phyloP scores from a whole-genome alignment of 495 filamentous ascomycete genomes.

The Durotheca rogersii region DNA sequence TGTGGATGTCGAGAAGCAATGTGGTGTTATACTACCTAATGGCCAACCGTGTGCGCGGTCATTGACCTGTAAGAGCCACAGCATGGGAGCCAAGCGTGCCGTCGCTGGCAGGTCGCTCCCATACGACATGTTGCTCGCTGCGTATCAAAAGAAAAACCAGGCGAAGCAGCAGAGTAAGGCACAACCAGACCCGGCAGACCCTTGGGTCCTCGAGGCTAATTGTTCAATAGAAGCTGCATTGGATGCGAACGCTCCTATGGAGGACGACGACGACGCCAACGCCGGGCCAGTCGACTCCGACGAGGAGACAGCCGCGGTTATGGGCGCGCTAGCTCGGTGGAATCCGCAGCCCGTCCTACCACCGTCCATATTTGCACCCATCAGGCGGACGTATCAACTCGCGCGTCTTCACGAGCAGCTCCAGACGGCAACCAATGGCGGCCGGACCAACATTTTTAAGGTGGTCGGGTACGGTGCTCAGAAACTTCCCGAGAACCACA shows the following conservation, averaged over 20 bases:
- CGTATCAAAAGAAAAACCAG: conserved; percentile 99
- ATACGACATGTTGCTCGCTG: conserved; percentile 89
- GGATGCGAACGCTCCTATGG: conserved; percentile 88
- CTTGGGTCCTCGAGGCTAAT: conserved; percentile 28
- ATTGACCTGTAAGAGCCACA: conserved; percentile 94
- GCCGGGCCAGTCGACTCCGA: conserved; percentile 81
- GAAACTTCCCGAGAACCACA: conserved; percentile 48
- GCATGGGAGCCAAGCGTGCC: conserved; percentile 91
- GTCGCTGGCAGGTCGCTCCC: conserved; percentile 89
- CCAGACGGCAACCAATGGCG: conserved; percentile 65
- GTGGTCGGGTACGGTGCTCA: conserved; percentile 49
- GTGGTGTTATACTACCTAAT: conserved; percentile 79
- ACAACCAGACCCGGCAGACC: not conserved
- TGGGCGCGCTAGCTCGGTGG: conserved; percentile 75
- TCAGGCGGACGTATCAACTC: conserved; percentile 72
- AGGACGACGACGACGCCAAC: conserved; percentile 77
- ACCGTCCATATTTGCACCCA: conserved; percentile 64
- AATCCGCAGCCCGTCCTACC: conserved; percentile 70
- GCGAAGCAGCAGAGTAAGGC: conserved; percentile 87
- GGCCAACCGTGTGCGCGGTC: conserved; percentile 88
- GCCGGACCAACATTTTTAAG: conserved; percentile 57
- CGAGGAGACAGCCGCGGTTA: conserved; percentile 86
- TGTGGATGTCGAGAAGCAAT: conserved; percentile 96
- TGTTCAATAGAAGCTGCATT: conserved; percentile 75
- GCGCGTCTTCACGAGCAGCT: conserved; percentile 90